These are phyloP conservation scores for Trichopus zeylanicus DNA, from an alignment of 116 monocot genomes.

Conservation along the genomic window DNA sequence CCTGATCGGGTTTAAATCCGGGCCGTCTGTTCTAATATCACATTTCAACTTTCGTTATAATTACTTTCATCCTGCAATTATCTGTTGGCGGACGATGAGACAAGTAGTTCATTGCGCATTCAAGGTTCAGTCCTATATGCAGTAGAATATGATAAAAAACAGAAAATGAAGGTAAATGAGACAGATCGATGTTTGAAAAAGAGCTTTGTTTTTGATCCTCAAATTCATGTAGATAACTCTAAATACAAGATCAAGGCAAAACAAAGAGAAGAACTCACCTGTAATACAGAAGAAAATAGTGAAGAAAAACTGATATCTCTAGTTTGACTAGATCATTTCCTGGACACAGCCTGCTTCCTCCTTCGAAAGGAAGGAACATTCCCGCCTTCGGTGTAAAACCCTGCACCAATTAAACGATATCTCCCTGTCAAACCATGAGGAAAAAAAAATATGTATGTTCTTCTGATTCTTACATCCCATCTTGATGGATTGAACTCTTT, in stretches of 20 bases:
- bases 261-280: too few species aligned
- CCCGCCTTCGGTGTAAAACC: constrained; percentile 50
- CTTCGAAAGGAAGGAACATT: constrained; percentile 76
- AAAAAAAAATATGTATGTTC: neutral
- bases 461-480: constrained; percentile 68
- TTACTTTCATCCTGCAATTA: too few species aligned
- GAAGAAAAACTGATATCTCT: constrained; percentile 87
- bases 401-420: constrained; percentile 20
- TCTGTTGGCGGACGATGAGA: constrained; percentile 84
- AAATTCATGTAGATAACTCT: too few species aligned
- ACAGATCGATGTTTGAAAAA: too few species aligned
- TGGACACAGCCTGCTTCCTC: constrained; percentile 76
- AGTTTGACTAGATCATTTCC: constrained; percentile 94
- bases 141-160: constrained; percentile 12
- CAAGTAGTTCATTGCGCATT: constrained; percentile 63
- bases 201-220: too few species aligned
- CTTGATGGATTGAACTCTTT: constrained; percentile 80
- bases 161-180: too few species aligned
- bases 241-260: too few species aligned
- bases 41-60: too few species aligned
- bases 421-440: neutral
- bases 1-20: too few species aligned
- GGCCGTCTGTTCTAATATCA: too few species aligned
- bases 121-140: constrained; percentile 43
- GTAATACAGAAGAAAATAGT: constrained; percentile 84